These are phyloP conservation scores for Fusarium sp. DNA, from an alignment of 2,329 filamentous ascomycete species.

Conservation along the genomic window DNA sequence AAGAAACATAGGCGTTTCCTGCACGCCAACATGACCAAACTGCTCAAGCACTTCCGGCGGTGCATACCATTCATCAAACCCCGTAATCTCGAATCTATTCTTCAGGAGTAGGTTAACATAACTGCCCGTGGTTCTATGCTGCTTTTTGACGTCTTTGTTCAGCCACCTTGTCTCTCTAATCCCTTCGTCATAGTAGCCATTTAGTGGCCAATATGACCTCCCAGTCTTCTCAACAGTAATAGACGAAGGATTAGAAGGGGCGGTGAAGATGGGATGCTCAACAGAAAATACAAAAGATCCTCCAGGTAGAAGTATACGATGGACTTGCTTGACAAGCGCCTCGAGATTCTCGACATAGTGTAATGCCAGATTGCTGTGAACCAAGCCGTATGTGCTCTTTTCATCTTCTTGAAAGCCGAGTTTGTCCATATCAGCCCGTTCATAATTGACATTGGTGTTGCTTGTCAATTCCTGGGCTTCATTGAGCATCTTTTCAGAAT, in stretches of 20 bases:
- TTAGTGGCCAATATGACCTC: neutral
- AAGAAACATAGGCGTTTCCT: neutral
- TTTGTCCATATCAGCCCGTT: neutral
- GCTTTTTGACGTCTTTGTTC: neutral
- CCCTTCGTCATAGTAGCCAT: neutral
- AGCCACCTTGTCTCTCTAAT: neutral
- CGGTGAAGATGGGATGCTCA: neutral
- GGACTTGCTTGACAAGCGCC: neutral
- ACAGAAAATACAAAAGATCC: neutral
- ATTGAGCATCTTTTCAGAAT: neutral
- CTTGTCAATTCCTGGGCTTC: neutral
- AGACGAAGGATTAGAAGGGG: neutral
- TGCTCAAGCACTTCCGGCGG: rapidly evolving
- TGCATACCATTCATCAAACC: neutral
- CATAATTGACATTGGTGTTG: neutral
- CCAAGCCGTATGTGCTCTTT: neutral
- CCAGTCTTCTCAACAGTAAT: no score
- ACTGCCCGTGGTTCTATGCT: neutral
- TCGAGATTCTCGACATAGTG: neutral
- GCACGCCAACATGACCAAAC: neutral
- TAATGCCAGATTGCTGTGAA: neutral
- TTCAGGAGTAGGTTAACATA: neutral
- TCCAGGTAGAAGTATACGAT: neutral
- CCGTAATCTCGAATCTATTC: neutral
- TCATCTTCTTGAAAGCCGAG: neutral